Evolutionary conservation across 75 land plant genomes (phyloP).

Genomic region (Chamaecyparis obtusa): DNA sequence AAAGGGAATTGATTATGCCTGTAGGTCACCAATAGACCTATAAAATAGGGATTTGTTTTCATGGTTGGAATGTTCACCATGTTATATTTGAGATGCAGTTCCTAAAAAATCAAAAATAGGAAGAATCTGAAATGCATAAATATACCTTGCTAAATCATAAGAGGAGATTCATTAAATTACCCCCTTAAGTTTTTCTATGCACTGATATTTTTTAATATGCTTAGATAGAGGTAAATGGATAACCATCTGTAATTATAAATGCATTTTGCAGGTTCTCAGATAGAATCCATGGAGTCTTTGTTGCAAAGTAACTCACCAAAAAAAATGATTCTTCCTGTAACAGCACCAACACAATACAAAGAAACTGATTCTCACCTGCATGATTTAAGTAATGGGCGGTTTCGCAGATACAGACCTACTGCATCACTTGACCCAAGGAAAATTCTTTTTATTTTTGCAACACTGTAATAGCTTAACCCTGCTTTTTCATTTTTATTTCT

Average conservation of each 20-base stretch:
- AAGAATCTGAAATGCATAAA: background rate
- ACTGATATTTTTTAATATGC: background rate
- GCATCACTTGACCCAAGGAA: background rate
- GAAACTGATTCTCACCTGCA: background rate
- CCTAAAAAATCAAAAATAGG: background rate
- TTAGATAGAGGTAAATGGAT: background rate
- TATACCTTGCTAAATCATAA: background rate
- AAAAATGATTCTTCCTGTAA: background rate
- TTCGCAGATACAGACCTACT: background rate
- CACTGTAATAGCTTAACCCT: background rate
- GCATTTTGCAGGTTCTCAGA: background rate
- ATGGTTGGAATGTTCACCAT: background rate
- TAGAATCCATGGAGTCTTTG: background rate
- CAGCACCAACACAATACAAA: background rate
- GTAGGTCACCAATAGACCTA: background rate
- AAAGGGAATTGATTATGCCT: background rate
- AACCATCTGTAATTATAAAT: background rate
- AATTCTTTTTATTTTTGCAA: background rate
- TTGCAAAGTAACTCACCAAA: background rate
- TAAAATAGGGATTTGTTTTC: background rate
- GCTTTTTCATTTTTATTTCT: background rate
- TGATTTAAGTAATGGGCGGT: constrained; percentile 3
- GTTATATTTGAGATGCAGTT: background rate
- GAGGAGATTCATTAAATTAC: background rate
- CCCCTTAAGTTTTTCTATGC: background rate